phyloP scores from a whole-genome alignment of 1,284 basidiomycete species.

The Spongiforma sp. region DNA sequence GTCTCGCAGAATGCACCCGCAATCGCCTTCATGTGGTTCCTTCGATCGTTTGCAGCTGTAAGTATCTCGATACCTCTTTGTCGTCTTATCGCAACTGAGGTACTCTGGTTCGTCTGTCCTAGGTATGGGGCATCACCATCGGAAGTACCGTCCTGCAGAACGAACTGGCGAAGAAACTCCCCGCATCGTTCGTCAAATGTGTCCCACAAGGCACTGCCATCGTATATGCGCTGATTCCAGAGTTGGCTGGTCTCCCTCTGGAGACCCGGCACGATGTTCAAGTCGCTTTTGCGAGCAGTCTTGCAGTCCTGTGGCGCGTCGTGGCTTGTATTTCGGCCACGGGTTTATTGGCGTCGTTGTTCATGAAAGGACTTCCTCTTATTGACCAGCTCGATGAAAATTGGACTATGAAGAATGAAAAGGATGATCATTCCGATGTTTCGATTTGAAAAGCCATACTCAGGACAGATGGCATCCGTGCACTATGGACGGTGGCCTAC shows the following conservation, averaged over 20 bases:
- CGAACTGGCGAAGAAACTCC: constrained; percentile 14
- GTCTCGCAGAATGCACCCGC: constrained; percentile 31
- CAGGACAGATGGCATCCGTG: too few species aligned
- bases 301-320: constrained; percentile 17
- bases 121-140: constrained; percentile 30
- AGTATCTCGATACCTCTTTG: neutral
- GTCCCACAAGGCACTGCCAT: neutral
- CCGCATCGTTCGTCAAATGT: constrained; percentile 6
- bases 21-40: constrained; percentile 32
- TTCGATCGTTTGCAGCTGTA: constrained; percentile 32
- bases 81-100: too few species aligned
- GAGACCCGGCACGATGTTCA: constrained; percentile 6
- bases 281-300: constrained; percentile 14
- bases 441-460: too few species aligned
- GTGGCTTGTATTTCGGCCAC: constrained; percentile 6
- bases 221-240: constrained; percentile 24
- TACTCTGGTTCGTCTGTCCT: neutral
- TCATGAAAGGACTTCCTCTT: constrained; percentile 19
- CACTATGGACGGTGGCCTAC: too few species aligned
- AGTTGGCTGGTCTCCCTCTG: constrained; percentile 11
- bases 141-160: constrained; percentile 28
- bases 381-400: constrained; percentile 8
- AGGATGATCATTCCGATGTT: neutral
- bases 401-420: constrained; percentile 14
- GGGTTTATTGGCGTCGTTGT: constrained; percentile 15